Evolutionary conservation across 208 protist species (phyloP).

Genomic region (Cochliopodium minus): DNA sequence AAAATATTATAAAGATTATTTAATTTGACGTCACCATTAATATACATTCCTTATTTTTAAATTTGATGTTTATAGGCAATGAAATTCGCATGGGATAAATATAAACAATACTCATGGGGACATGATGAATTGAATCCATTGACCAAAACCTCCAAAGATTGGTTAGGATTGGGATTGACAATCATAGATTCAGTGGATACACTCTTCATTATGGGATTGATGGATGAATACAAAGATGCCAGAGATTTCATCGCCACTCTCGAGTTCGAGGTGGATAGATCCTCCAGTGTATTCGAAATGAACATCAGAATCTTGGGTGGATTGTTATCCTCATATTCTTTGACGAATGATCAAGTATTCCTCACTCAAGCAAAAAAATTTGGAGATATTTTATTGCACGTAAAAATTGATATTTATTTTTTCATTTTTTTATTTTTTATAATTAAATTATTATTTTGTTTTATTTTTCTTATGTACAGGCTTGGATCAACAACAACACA

Average conservation of each 20-base stretch:
- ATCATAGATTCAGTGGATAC: slow-evolving; percentile 58
- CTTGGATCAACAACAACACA: too few species aligned
- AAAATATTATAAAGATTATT: too few species aligned
- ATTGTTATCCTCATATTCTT: slow-evolving; percentile 48
- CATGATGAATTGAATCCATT: slow-evolving; percentile 46
- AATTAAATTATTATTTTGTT: too few species aligned
- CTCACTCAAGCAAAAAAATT: slow-evolving; percentile 29
- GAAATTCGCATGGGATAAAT: slow-evolving; percentile 30
- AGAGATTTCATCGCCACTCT: slow-evolving; percentile 33
- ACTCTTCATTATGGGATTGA: slow-evolving; percentile 45
- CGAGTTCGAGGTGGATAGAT: slow-evolving; percentile 25
- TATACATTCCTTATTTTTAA: too few species aligned
- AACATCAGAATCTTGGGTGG: slow-evolving; percentile 49
- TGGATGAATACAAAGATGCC: slow-evolving; percentile 34
- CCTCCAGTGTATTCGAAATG: slow-evolving; percentile 53
- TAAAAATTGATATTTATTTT: too few species aligned
- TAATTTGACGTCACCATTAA: too few species aligned
- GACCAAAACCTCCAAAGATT: slow-evolving; percentile 10
- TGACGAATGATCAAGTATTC: slow-evolving; percentile 28
- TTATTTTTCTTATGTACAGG: neutral
- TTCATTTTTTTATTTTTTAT: too few species aligned
- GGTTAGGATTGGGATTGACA: slow-evolving; percentile 31
- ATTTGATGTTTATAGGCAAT: too few species aligned
- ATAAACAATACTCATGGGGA: slow-evolving; percentile 45
- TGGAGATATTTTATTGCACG: slow-evolving; percentile 25